These are phyloP conservation scores for Lepidopterella palustris DNA, from an alignment of 495 filamentous ascomycete species.

Conservation along the genomic window DNA sequence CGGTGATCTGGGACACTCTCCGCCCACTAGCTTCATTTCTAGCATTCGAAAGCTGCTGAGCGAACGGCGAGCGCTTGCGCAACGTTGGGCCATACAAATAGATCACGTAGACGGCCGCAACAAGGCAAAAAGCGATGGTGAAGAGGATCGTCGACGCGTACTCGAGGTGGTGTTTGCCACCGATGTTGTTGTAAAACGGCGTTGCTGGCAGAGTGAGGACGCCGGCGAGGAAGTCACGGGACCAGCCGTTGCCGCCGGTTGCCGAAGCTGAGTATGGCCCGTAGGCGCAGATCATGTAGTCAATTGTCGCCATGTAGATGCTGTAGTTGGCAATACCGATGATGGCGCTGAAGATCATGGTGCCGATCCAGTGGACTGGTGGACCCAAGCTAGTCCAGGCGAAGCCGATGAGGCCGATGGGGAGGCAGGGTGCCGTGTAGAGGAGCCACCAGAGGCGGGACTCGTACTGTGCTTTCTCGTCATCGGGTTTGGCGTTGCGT, in stretches of 20 bases:
- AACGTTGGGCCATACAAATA: slow-evolving; percentile 69
- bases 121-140: slow-evolving; percentile 62
- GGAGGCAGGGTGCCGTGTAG: slow-evolving; percentile 50
- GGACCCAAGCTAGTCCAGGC: slow-evolving; percentile 57
- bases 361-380: slow-evolving; percentile 56
- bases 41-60: slow-evolving; percentile 43
- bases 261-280: slow-evolving; percentile 73
- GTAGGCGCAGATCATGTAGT: slow-evolving; percentile 80
- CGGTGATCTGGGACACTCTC: background rate
- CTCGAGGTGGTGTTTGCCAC: slow-evolving; percentile 53
- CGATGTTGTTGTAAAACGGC: slow-evolving; percentile 61
- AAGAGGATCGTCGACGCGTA: slow-evolving; percentile 68
- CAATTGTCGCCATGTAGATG: slow-evolving; percentile 77
- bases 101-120: slow-evolving; percentile 66
- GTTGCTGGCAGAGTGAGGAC: slow-evolving; percentile 67
- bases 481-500: slow-evolving; percentile 45
- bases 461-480: slow-evolving; percentile 54
- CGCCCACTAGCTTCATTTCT: background rate
- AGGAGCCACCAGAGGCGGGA: slow-evolving; percentile 56
- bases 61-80: slow-evolving; percentile 64
- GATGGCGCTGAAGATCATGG: slow-evolving; percentile 56
- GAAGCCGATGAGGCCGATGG: slow-evolving; percentile 57
- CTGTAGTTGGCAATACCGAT: slow-evolving; percentile 62
- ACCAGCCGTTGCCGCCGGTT: slow-evolving; percentile 68
- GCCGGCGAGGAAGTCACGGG: slow-evolving; percentile 78